A percentile compares a stretch with the other conserved stretches of the same genome.
Evolutionary conservation across 2,329 filamentous ascomycete species (phyloP).

Genomic region (Chalara sp.): DNA sequence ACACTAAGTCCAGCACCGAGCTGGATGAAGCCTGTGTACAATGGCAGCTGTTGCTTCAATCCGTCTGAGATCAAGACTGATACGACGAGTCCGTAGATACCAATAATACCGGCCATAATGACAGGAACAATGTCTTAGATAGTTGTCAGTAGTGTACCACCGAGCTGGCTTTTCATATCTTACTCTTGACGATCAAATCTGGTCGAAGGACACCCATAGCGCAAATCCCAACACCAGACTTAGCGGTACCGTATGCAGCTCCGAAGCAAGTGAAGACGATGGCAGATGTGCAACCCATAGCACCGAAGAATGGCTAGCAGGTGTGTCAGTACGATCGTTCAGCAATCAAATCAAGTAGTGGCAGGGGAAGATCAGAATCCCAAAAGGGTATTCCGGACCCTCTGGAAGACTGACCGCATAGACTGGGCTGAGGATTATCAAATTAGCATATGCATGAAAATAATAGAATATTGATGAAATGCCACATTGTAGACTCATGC

Average conservation of each 20-base stretch:
- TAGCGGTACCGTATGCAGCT: constrained; percentile 96
- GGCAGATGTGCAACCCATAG: constrained; percentile 91
- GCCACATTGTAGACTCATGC: not conserved
- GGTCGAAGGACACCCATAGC: constrained; percentile 97
- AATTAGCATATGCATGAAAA: constrained; percentile 35
- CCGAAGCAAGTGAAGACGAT: constrained; percentile 97
- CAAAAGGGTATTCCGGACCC: not conserved
- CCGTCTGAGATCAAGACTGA: constrained; percentile 81
- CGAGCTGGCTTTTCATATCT: constrained; percentile 29
- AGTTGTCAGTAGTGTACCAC: constrained; percentile 10
- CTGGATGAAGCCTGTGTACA: constrained; percentile 82
- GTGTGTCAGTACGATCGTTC: constrained; percentile 23
- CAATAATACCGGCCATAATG: constrained; percentile 99
- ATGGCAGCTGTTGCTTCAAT: constrained; percentile 62
- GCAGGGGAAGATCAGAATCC: no score
- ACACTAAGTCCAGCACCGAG: constrained; percentile 77
- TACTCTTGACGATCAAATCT: constrained; percentile 99
- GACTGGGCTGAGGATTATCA: constrained; percentile 63
- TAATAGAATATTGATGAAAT: constrained; percentile 3
- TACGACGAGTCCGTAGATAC: constrained; percentile 92
- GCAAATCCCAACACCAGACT: constrained; percentile 97
- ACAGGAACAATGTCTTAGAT: constrained; percentile 89
- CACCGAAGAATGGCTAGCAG: constrained; percentile 78
- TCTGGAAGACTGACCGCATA: constrained; percentile 80
- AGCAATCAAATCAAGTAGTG: not conserved